Evolutionary conservation across 2,329 filamentous ascomycete genomes (phyloP), one percentile per base, ranked within the genome.

Genomic region (Sphaerulina vaccinii): DNA sequence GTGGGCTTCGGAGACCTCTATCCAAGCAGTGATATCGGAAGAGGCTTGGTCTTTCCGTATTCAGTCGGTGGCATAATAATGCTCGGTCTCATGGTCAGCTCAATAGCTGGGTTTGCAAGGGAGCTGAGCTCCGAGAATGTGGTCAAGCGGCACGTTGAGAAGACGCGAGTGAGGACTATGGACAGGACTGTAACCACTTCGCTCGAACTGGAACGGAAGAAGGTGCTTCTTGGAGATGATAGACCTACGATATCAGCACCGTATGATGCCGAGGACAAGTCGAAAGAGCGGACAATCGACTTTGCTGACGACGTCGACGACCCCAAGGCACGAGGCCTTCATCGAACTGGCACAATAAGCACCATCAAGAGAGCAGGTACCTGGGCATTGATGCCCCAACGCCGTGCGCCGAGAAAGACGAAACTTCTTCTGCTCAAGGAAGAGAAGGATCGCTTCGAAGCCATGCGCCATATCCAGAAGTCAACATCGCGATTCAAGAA

Each of bases 41-140:
- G 86, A 35, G 86, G 83, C 1, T 75, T 96, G 2, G 75, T 96
- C 23, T 85, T 96, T 46, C 91, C 91, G 0, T 96, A 88, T 61
- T 85, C 90, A 0, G 81, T 95, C 0, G 77, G 90, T 5, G 91
- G 91, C 2, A 86, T 93, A 51, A 87, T 95, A 54, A 91, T 87
- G 60, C 78, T 95, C 1, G 90, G 88, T 81, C 76, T 96, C 19
- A 86, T 95, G 49, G 85, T 96, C 19, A 84, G 84, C 16, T 90
- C 86, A 33, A 89, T 95, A 56, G 82, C 88, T 27, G 87, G 77
- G 37, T 85, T 86, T 54, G 79, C 79, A 1, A 63, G 71, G 8
- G 79, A 85, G 53, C 71, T 87, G 23, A 79, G 81, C 19, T 74
- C 80, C 42, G 78, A 83, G 55, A 85, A 87, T 33, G 75, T 87